Conservation (phyloP, 176 grass and related monocot genomes). For the Rhynchospora pubera region DNA sequence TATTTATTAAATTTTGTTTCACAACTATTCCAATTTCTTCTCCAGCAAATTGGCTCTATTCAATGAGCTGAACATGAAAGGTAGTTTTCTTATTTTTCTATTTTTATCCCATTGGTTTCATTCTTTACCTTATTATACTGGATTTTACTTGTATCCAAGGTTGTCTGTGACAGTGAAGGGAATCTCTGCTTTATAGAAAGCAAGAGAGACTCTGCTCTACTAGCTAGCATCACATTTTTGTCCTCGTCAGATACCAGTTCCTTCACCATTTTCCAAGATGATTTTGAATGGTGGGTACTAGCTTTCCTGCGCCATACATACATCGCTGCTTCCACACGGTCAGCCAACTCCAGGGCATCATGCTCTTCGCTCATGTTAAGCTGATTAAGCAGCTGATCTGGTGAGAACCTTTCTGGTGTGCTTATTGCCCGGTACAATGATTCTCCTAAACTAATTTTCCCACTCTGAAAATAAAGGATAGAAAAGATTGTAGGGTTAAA, state of each 20-base stretch:
- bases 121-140: slow-evolving; percentile 82
- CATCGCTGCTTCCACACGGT: slow-evolving; percentile 88
- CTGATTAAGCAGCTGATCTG: slow-evolving; percentile 65
- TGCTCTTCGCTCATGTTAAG: slow-evolving; percentile 78
- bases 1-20: background rate
- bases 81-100: background rate
- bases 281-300: slow-evolving; percentile 38
- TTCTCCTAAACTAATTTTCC: slow-evolving; percentile 64
- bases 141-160: slow-evolving; percentile 95
- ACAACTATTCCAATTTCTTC: background rate
- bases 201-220: slow-evolving; percentile 64
- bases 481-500: background rate
- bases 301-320: slow-evolving; percentile 94
- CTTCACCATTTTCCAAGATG: slow-evolving; percentile 77
- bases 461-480: slow-evolving; percentile 46
- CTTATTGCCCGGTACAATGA: slow-evolving; percentile 60
- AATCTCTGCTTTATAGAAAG: slow-evolving; percentile 81
- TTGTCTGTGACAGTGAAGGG: slow-evolving; percentile 83
- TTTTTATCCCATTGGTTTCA: background rate
- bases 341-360: slow-evolving; percentile 70
- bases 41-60: background rate
- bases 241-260: slow-evolving; percentile 58
- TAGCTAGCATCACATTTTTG: slow-evolving; percentile 74
- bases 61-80: background rate
- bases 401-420: slow-evolving; percentile 57